Conservation (phyloP, 2,329 filamentous ascomycete genomes). For the Colletotrichum acutatum region DNA sequence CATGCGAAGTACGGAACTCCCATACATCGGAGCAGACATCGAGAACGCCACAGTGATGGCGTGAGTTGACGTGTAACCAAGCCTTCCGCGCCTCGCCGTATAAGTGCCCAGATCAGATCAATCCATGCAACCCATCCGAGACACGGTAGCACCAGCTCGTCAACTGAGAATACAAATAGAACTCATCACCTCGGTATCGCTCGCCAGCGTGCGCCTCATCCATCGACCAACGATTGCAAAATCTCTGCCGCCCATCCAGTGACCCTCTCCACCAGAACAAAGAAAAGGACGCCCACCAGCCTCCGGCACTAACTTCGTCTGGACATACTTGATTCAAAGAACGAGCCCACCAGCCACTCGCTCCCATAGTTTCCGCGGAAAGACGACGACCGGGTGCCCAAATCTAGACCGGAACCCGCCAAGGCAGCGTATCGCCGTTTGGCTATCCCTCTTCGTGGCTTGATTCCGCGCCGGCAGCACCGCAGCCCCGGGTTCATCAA, state of each 20-base stretch:
- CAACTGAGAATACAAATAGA: background rate
- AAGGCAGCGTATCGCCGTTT: conserved; percentile 19
- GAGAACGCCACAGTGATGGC: background rate
- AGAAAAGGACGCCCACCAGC: background rate
- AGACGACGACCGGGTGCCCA: too few relatives aligned
- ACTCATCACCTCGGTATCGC: background rate
- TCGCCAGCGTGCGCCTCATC: background rate
- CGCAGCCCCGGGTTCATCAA: background rate
- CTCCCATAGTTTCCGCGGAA: background rate
- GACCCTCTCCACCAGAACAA: background rate
- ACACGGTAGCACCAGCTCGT: background rate
- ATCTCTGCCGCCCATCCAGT: background rate
- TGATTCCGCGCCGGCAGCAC: conserved; percentile 8
- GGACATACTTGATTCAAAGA: too few relatives aligned
- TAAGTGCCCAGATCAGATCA: background rate
- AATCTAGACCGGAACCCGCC: background rate
- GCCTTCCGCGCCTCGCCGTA: background rate
- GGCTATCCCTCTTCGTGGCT: background rate
- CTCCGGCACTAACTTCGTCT: conserved; percentile 4
- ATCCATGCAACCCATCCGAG: background rate
- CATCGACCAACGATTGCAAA: background rate
- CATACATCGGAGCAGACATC: background rate
- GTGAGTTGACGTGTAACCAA: background rate
- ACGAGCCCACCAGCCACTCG: conserved; percentile 2
- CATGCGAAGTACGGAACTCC: background rate